A percentile compares a stretch with the other conserved stretches of the same genome.
phyloP scores from a whole-genome alignment of 2,329 filamentous ascomycete species.

The Tetracladium maxilliforme region DNA sequence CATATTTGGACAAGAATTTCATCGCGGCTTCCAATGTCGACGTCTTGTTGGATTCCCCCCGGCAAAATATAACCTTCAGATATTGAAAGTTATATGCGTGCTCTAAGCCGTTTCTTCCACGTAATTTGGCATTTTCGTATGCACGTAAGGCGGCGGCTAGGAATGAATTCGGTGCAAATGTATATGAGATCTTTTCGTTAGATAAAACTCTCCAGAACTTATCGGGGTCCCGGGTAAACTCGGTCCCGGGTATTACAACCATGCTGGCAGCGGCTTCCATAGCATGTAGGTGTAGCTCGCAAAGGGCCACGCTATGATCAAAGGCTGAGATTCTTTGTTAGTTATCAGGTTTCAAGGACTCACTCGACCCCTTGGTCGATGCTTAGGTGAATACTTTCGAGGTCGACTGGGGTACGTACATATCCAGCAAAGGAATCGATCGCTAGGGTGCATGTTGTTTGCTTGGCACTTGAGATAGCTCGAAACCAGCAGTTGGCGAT shows the following conservation, averaged over 20 bases:
- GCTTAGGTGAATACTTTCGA: too few relatives aligned
- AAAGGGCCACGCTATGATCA: constrained; percentile 34
- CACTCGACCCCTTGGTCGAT: too few relatives aligned
- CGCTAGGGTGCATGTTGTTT: too few relatives aligned
- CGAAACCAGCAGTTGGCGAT: constrained; percentile 26
- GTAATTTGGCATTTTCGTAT: too few relatives aligned
- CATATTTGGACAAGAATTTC: constrained; percentile 12
- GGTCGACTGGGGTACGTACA: too few relatives aligned
- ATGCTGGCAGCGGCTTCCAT: constrained; percentile 22
- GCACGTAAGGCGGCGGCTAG: too few relatives aligned
- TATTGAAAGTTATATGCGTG: too few relatives aligned
- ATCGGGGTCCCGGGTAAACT: constrained; percentile 20
- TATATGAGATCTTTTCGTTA: constrained; percentile 22
- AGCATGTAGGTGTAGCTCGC: constrained; percentile 32
- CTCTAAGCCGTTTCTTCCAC: too few relatives aligned
- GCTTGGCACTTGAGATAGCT: too few relatives aligned
- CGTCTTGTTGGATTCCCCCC: constrained; percentile 25
- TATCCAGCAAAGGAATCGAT: too few relatives aligned
- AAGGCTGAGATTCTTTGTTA: too few relatives aligned
- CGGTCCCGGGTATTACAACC: constrained; percentile 24
- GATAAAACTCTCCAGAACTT: constrained; percentile 22
- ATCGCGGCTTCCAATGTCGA: constrained; percentile 12
- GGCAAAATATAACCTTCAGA: constrained; percentile 18
- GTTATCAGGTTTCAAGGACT: too few relatives aligned
- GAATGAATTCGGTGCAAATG: constrained; percentile 27